Conservation (phyloP, 768 basidiomycete genomes). For the Xerocomellus chrysenteron region DNA sequence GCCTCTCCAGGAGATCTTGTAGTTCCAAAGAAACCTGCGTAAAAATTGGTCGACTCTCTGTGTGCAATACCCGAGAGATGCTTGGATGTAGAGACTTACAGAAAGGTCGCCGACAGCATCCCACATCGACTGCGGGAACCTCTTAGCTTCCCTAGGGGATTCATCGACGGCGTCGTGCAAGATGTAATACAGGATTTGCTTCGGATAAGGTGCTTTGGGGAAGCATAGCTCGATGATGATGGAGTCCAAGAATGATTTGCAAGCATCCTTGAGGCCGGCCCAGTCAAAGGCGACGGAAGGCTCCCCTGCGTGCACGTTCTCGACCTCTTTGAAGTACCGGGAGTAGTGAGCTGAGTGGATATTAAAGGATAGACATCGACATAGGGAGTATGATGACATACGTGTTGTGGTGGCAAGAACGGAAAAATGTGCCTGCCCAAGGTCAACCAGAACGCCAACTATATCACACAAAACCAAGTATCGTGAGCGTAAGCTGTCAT, state of each 20-base stretch:
- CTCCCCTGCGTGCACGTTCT: conserved; percentile 41
- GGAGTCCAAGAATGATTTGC: conserved; percentile 78
- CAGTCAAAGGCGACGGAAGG: conserved; percentile 66
- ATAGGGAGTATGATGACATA: conserved; percentile 36
- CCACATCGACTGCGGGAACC: conserved; percentile 78
- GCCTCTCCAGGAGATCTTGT: conserved; percentile 60
- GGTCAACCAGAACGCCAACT: conserved; percentile 55
- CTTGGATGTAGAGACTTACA: conserved; percentile 54
- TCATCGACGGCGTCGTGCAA: conserved; percentile 73
- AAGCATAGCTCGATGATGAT: conserved; percentile 82
- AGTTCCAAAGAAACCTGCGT: conserved; percentile 62
- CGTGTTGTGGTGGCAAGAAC: conserved; percentile 68
- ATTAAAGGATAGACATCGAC: conserved; percentile 2
- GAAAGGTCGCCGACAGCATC: conserved; percentile 82
- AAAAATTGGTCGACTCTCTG: background rate
- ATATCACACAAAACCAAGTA: conserved; percentile 69
- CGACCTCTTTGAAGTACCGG: conserved; percentile 60
- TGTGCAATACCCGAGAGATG: conserved; percentile 13
- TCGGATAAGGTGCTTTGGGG: conserved; percentile 66
- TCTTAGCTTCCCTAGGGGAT: conserved; percentile 67
- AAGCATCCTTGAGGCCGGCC: conserved; percentile 56
- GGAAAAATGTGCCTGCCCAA: conserved; percentile 65
- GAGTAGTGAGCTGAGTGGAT: conserved; percentile 59
- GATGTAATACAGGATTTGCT: conserved; percentile 61
- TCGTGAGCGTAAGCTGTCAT: conserved; percentile 49